These are phyloP conservation scores for Trichoderma atroviride DNA, from an alignment of 2,329 filamentous ascomycete genomes.

Conservation along the genomic window DNA sequence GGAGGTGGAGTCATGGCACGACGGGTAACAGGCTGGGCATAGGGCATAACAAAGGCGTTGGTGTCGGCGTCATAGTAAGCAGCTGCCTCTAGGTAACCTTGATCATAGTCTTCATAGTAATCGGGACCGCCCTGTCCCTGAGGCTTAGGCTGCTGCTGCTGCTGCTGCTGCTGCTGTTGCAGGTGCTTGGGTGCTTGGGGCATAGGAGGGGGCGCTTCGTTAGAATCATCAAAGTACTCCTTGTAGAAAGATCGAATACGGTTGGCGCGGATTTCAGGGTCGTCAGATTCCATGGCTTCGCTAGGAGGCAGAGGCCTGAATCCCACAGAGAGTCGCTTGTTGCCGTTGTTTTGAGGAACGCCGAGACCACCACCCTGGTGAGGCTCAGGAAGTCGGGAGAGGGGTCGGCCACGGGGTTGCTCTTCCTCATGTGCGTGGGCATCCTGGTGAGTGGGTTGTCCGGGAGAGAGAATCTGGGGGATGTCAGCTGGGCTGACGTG, in stretches of 20 bases:
- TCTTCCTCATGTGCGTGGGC: constrained; percentile 41
- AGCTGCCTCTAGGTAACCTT: constrained; percentile 67
- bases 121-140: constrained; percentile 35
- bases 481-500: constrained; percentile 35
- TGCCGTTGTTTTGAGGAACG: constrained; percentile 57
- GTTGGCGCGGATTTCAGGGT: constrained; percentile 92
- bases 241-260: constrained; percentile 99
- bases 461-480: constrained; percentile 37
- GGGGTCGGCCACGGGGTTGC: constrained; percentile 42
- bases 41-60: constrained; percentile 77
- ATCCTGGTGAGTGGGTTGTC: constrained; percentile 31
- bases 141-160: constrained; percentile 32
- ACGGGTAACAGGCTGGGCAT: constrained; percentile 80
- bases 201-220: constrained; percentile 50
- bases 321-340: constrained; percentile 66
- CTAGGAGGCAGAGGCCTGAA: constrained; percentile 87
- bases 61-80: constrained; percentile 67
- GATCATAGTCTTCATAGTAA: constrained; percentile 77
- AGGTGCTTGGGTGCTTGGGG: constrained; percentile 39
- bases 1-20: constrained; percentile 97
- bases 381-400: constrained; percentile 33
- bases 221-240: constrained; percentile 94
- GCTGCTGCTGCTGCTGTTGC: constrained; percentile 36
- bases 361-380: constrained; percentile 46
- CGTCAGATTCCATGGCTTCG: constrained; percentile 76